phyloP scores from a whole-genome alignment of 805 yeast genomes.

The Wickerhamiella nectarea region DNA sequence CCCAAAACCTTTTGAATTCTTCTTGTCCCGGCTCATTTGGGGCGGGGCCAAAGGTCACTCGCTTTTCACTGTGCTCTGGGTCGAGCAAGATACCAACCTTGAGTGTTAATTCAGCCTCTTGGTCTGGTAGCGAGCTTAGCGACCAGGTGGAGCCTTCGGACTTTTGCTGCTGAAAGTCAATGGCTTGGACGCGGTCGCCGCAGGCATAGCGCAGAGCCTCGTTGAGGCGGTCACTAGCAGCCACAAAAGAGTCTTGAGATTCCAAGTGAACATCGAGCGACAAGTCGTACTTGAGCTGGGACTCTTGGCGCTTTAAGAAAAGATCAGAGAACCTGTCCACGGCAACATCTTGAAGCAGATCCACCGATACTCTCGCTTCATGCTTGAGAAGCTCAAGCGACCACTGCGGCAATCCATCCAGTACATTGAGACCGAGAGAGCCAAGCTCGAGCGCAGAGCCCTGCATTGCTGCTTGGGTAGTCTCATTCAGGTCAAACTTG shows the following conservation, averaged over 20 bases:
- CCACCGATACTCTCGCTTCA: conserved; percentile 56
- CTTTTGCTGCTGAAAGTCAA: background rate
- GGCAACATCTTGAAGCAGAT: conserved; percentile 60
- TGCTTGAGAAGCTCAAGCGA: conserved; percentile 49
- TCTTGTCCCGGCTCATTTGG: conserved; percentile 44
- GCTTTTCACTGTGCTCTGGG: conserved; percentile 59
- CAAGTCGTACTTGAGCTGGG: conserved; percentile 49
- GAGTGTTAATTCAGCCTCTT: conserved; percentile 1
- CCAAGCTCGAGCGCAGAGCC: conserved; percentile 13
- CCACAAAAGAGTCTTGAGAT: background rate
- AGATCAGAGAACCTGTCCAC: conserved; percentile 72
- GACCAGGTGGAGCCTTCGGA: conserved; percentile 16
- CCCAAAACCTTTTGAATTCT: conserved; percentile 80
- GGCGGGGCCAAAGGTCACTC: conserved; percentile 77
- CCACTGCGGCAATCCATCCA: conserved; percentile 66
- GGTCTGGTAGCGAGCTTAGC: conserved; percentile 15
- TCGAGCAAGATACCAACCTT: conserved; percentile 54
- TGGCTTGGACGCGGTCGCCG: conserved; percentile 3
- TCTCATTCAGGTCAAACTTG: background rate
- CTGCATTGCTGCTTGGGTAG: conserved; percentile 4
- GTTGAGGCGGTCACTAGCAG: background rate
- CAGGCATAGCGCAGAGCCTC: conserved; percentile 5
- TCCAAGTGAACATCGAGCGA: conserved; percentile 33
- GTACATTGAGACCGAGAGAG: conserved; percentile 47
- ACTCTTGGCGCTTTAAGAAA: conserved; percentile 48